These are phyloP conservation scores for Heliamphora pulchella DNA, from an alignment of 179 eudicot species.

Conservation along the genomic window DNA sequence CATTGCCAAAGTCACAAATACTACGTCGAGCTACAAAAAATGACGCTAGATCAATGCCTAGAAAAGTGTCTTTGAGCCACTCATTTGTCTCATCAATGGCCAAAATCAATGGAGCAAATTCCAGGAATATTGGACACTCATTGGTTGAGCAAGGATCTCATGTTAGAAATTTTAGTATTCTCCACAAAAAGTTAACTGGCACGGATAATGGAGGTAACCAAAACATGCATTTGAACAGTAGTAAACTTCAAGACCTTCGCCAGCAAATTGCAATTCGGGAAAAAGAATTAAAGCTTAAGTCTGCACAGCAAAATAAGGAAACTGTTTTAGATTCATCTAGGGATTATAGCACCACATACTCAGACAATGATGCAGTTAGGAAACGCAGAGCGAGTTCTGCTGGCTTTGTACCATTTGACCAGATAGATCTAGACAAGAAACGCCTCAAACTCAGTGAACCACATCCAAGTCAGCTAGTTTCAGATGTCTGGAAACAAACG, in stretches of 20 bases:
- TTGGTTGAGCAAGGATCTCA: conserved; percentile 25
- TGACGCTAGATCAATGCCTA: conserved; percentile 27
- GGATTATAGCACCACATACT: conserved; percentile 21
- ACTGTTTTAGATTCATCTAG: conserved; percentile 25
- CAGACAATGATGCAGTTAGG: conserved; percentile 22
- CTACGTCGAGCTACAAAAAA: conserved; percentile 24
- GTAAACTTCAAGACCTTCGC: conserved; percentile 60
- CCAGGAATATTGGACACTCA: conserved; percentile 25
- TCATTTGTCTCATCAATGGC: conserved; percentile 32
- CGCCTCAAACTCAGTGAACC: conserved; percentile 34
- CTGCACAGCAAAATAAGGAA: conserved; percentile 32
- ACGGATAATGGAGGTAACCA: conserved; percentile 31
- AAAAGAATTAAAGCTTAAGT: conserved; percentile 53
- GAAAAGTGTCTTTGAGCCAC: conserved; percentile 33
- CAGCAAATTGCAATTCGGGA: conserved; percentile 59
- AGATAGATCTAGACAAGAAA: conserved; percentile 40
- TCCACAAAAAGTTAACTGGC: conserved; percentile 23
- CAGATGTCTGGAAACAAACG: conserved; percentile 20
- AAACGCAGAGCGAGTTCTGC: conserved; percentile 24
- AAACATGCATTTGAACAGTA: conserved; percentile 30
- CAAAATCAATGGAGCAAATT: conserved; percentile 30
- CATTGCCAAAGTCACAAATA: conserved; percentile 27
- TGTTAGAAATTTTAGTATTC: conserved; percentile 24
- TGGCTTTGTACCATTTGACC: conserved; percentile 25
- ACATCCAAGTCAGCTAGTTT: conserved; percentile 16